Conservation (phyloP, 495 filamentous ascomycete species). For the Chaetomium tenue region DNA sequence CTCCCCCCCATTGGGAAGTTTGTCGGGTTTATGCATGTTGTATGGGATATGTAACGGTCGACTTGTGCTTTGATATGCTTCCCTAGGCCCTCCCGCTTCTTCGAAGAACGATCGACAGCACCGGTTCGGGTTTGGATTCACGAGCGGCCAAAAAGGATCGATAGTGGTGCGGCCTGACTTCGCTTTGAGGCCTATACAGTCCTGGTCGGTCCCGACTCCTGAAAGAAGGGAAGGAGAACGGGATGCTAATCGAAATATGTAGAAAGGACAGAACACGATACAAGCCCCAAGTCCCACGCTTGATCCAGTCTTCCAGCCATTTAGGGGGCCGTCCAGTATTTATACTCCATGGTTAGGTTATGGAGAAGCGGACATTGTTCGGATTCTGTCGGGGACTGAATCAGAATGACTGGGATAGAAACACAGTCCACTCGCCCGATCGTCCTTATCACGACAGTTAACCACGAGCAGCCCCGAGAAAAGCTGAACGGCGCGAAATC, state of each 20-base stretch:
- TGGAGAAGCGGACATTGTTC: conserved; percentile 5
- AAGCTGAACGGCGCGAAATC: background rate
- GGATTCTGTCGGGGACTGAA: conserved; percentile 22
- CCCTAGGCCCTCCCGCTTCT: background rate
- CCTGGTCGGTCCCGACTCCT: too few species aligned
- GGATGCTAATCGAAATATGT: background rate
- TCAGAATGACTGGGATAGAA: background rate
- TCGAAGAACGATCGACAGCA: background rate
- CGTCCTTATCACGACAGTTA: conserved; percentile 22
- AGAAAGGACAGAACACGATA: background rate
- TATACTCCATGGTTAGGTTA: conserved; percentile 12
- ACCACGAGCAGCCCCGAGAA: conserved; percentile 17
- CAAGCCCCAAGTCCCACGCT: background rate
- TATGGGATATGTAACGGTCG: background rate
- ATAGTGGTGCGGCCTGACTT: background rate
- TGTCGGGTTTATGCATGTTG: conserved; percentile 19
- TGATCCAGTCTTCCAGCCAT: background rate
- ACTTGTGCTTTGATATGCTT: background rate
- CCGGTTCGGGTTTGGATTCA: background rate
- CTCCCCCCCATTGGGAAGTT: conserved; percentile 21
- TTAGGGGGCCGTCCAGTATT: background rate
- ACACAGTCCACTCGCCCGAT: background rate
- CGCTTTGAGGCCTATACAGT: too few species aligned
- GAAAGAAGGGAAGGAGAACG: too few species aligned
- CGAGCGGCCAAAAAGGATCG: background rate